Base-by-base conservation (phyloP, 805 yeast species). In the Gaillardinia entomophila region DNA sequence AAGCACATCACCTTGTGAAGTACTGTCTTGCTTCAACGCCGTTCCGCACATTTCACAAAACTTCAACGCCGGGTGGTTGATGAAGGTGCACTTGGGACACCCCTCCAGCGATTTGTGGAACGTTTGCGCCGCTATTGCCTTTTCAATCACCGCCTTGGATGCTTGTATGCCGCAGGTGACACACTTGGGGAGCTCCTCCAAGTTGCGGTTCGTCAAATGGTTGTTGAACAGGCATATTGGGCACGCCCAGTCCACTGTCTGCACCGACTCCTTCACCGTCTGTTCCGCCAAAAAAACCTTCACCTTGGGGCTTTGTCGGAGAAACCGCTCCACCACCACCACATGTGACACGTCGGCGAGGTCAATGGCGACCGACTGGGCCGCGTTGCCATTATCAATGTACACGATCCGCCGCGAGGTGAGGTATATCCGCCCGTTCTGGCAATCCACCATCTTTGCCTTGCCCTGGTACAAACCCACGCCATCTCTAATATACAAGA, bases 11-110 rank as follows among this genome's bases (percentile, higher is more conserved):
- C 19, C 25, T 16, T 17, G 12, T 27, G 12, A 23, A 23, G 17
- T 28, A 15, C 17, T 24, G 31, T 25, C 13, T 31, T 14, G 23
- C 16, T 31, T 30, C 15, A 42, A 24, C 22, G 64, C 63, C 0
- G 80, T 65, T 0, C 96, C 96, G 60, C 97, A 90, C 50, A 92
- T 71, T 55, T 90, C 98, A 56, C 98, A 90, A 40, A 66, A 68
- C 24, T 67, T 57, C 66, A 90, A 64, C 2, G 84, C 75, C 0
- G 88, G 83, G 53, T 89, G 96, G 52, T 90, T 92, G 10, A 76
- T 60, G 48, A 88, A 90, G 0, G 97, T 85, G 45, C 95, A 85
- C 30, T 54, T 58, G 0, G 71, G 68, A 38, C 81, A 75, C 38
- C 61, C 67, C 6, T 6, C 22, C 25, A 13, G 24, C 14, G 13